Evolutionary conservation across 345 rosid species (phyloP).

Genomic region (Linum lewisii): DNA sequence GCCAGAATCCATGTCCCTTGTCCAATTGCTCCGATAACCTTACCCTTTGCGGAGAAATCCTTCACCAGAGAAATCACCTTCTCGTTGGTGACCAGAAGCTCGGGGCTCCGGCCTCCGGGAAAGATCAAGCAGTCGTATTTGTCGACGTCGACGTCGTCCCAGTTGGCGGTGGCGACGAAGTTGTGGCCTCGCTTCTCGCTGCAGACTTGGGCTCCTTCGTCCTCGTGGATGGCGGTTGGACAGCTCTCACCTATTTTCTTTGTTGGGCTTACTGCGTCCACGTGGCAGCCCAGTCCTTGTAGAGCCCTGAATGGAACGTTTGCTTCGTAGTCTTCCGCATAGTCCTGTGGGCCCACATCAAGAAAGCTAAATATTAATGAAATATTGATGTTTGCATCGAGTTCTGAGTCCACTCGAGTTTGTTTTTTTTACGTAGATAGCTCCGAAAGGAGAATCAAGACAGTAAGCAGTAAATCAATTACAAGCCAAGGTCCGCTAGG

Average conservation of each 20-base stretch:
- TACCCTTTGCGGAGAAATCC: conserved; percentile 27
- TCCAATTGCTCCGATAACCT: conserved; percentile 35
- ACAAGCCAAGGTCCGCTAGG: too few species aligned
- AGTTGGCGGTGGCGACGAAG: conserved; percentile 29
- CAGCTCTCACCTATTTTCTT: conserved; percentile 43
- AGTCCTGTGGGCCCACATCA: conserved; percentile 27
- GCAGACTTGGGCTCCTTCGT: conserved; percentile 29
- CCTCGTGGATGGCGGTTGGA: conserved; percentile 34
- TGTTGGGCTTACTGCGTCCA: conserved; percentile 34
- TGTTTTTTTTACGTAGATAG: too few species aligned
- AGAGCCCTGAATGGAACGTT: conserved; percentile 42
- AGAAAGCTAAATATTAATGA: not conserved
- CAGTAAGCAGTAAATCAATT: too few species aligned
- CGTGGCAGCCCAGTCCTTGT: conserved; percentile 41
- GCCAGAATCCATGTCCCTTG: conserved; percentile 42
- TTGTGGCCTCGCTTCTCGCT: conserved; percentile 44
- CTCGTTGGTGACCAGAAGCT: conserved; percentile 32
- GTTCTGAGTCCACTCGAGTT: too few species aligned
- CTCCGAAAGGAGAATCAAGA: too few species aligned
- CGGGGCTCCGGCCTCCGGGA: conserved; percentile 48
- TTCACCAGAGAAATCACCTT: conserved; percentile 32
- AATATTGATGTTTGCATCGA: not conserved
- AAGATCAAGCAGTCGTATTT: conserved; percentile 39
- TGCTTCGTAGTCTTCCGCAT: conserved; percentile 37
- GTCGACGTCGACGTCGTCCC: conserved; percentile 30